Percentiles rank a stretch among this genome's conserved stretches.
Conservation (phyloP, 1,139 yeast species). For the Saccharomyces hybrid region DNA sequence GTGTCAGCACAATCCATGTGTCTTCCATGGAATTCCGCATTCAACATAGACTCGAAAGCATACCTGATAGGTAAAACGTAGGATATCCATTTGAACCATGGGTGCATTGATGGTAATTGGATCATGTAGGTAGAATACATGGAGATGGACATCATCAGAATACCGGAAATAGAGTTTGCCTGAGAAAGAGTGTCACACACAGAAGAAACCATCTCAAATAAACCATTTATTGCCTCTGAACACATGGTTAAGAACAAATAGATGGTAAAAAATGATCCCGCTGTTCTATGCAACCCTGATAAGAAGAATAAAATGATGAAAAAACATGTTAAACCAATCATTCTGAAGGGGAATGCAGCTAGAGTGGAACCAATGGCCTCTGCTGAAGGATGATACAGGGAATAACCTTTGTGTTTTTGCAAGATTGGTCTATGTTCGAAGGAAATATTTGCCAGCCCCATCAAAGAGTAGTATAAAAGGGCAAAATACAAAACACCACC, state of each 20-base stretch:
- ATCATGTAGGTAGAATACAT: conserved; percentile 51
- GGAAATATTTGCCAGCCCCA: too few species aligned
- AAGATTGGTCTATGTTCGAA: too few species aligned
- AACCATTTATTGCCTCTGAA: conserved; percentile 37
- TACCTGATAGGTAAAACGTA: conserved; percentile 51
- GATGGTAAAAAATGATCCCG: conserved; percentile 48
- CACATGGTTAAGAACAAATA: conserved; percentile 39
- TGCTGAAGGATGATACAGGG: too few species aligned
- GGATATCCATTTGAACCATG: conserved; percentile 60
- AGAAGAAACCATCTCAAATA: conserved; percentile 47
- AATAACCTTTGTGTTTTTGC: too few species aligned
- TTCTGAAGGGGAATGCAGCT: conserved; percentile 40
- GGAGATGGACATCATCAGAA: conserved; percentile 41
- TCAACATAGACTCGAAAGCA: conserved; percentile 49
- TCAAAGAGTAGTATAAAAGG: too few species aligned
- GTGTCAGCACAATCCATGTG: conserved; percentile 43
- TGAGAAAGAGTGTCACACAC: conserved; percentile 40
- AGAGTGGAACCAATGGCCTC: too few species aligned
- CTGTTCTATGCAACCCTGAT: conserved; percentile 42
- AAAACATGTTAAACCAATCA: conserved; percentile 40
- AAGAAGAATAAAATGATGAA: conserved; percentile 45
- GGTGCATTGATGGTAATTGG: conserved; percentile 53
- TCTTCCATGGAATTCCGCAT: conserved; percentile 50
- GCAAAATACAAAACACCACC: too few species aligned
- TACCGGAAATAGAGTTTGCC: conserved; percentile 48